Conservation (phyloP, 192 early-diverging fungal species). For the Thoreauomyces humboldtii region DNA sequence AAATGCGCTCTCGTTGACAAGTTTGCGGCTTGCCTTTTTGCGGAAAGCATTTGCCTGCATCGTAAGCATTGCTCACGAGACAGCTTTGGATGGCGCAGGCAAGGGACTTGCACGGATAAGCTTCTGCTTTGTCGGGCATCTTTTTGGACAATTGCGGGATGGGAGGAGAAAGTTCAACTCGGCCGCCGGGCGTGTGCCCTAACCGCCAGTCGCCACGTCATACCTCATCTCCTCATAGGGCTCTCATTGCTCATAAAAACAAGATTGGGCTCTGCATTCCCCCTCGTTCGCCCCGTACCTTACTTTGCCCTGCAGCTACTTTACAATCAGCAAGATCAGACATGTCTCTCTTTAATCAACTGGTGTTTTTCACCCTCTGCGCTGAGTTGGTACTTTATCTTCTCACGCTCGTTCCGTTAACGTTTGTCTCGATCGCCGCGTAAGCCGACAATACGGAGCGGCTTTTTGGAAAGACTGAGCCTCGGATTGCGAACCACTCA, state of each 20-base stretch:
- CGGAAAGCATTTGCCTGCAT: neutral
- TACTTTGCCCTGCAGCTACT: no score
- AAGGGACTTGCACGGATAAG: constrained; percentile 11
- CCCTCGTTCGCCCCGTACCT: no score
- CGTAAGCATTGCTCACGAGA: neutral
- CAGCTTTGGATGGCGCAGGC: constrained; percentile 4
- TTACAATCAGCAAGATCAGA: constrained; percentile 8
- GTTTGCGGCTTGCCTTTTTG: neutral
- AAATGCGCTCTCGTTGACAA: neutral
- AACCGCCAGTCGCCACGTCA: no score
- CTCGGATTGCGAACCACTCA: neutral
- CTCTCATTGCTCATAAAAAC: no score
- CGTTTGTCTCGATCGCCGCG: constrained; percentile 40
- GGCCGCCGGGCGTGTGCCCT: no score
- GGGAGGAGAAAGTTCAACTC: no score
- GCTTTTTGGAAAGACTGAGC: neutral
- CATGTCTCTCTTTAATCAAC: constrained; percentile 39
- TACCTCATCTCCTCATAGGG: no score
- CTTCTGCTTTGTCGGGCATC: no score
- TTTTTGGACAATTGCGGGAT: no score
- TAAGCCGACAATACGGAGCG: neutral
- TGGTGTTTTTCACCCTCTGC: constrained; percentile 40
- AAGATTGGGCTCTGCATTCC: no score
- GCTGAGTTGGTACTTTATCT: constrained; percentile 41
- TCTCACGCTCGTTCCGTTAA: constrained; percentile 39